Conservation (phyloP, 2,329 filamentous ascomycete species). For the Mariannaea elegans region DNA sequence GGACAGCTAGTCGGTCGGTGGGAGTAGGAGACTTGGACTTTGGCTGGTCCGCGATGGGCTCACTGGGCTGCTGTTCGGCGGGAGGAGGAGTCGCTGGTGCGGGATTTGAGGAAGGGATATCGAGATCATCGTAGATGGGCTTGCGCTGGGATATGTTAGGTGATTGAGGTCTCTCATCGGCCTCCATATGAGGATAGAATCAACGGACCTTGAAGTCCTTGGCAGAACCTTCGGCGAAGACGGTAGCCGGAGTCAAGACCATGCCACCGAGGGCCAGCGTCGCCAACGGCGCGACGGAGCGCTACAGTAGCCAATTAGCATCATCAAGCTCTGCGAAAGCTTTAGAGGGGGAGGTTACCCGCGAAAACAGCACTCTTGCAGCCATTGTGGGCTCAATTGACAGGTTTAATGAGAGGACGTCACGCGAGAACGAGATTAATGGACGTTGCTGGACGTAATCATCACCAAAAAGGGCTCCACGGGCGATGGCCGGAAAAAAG, state of each 20-base stretch:
- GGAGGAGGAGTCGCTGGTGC: constrained; percentile 40
- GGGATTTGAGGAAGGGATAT: constrained; percentile 52
- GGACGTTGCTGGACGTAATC: constrained; percentile 31
- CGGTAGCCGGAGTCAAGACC: constrained; percentile 57
- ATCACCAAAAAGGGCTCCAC: constrained; percentile 28
- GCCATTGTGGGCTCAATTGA: constrained; percentile 66
- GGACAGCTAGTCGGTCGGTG: constrained; percentile 85
- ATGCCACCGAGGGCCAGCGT: constrained; percentile 59
- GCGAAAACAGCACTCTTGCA: constrained; percentile 67
- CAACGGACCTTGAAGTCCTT: constrained; percentile 43
- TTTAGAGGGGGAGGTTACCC: constrained; percentile 51
- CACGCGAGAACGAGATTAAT: constrained; percentile 39
- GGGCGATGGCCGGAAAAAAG: constrained; percentile 40
- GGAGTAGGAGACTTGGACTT: constrained; percentile 71
- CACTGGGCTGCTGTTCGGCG: constrained; percentile 40
- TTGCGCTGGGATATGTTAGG: constrained; percentile 55
- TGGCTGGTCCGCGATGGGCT: constrained; percentile 48
- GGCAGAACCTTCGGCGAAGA: constrained; percentile 61
- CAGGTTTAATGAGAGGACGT: constrained; percentile 37
- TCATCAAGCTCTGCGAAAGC: constrained; percentile 24
- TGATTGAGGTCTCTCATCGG: neutral
- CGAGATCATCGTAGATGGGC: constrained; percentile 83
- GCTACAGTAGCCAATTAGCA: constrained; percentile 51
- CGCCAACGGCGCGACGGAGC: constrained; percentile 63
- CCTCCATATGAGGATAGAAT: neutral